Evolutionary conservation across 2,329 filamentous ascomycete species (phyloP).

Genomic region (Exophiala sp.): DNA sequence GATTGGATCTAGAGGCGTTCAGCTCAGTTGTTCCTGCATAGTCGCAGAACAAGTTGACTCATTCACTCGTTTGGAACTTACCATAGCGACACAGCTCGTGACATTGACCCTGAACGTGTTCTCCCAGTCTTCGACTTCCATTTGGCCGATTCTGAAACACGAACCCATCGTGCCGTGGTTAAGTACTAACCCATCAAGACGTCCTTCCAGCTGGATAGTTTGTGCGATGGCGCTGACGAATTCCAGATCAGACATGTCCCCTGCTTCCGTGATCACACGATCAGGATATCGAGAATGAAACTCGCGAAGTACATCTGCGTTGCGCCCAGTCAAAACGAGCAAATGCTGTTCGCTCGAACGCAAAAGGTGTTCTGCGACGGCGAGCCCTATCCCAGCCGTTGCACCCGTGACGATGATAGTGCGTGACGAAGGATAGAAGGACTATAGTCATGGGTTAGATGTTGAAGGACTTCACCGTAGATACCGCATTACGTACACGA

Average conservation of each 20-base stretch:
- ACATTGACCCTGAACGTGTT: constrained; percentile 77
- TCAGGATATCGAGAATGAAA: constrained; percentile 53
- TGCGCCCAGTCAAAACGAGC: constrained; percentile 58
- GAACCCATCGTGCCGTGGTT: constrained; percentile 85
- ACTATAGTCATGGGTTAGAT: background rate
- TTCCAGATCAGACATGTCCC: constrained; percentile 54
- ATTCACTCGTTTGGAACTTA: constrained; percentile 43
- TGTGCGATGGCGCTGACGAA: constrained; percentile 61
- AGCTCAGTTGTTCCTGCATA: background rate
- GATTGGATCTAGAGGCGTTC: constrained; percentile 59
- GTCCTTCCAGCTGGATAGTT: constrained; percentile 65
- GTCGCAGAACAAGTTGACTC: background rate
- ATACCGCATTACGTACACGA: no score
- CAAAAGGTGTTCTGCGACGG: constrained; percentile 59
- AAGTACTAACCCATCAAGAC: constrained; percentile 75
- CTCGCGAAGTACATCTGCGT: constrained; percentile 50
- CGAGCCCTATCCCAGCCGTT: constrained; percentile 60
- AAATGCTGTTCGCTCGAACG: constrained; percentile 48
- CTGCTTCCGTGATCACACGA: constrained; percentile 55
- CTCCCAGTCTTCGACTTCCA: constrained; percentile 71
- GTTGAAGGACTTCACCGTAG: background rate
- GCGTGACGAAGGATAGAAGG: constrained; percentile 10
- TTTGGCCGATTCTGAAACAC: constrained; percentile 66
- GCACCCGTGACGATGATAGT: constrained; percentile 66
- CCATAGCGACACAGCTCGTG: constrained; percentile 75